Percentiles rank a stretch among this genome's conserved stretches.
Evolutionary conservation across 805 yeast genomes (phyloP).

Genomic region (Tetrapisispora arboricola): DNA sequence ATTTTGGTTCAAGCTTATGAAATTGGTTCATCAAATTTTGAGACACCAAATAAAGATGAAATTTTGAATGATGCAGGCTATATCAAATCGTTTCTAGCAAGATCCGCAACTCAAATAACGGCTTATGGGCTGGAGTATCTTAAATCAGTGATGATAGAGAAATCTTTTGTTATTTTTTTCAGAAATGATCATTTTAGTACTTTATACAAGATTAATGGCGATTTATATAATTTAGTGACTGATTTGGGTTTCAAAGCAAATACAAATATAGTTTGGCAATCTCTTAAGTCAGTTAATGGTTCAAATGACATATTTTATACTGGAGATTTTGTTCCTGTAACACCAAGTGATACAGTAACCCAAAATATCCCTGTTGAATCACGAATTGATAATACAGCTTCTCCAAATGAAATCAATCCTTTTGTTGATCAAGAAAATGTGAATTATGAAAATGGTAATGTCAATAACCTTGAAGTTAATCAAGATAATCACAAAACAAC

Average conservation of each 20-base stretch:
- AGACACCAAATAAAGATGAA: conserved; percentile 19
- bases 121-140: conserved; percentile 47
- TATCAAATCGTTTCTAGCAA: conserved; percentile 41
- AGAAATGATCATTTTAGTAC: conserved; percentile 87
- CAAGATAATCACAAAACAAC: not conserved
- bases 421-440: no score
- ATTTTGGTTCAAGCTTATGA: conserved; percentile 40
- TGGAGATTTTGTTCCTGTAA: conserved; percentile 49
- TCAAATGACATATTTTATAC: conserved; percentile 56
- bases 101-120: conserved; percentile 70
- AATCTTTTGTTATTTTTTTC: conserved; percentile 61
- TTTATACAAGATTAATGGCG: conserved; percentile 39
- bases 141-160: conserved; percentile 35
- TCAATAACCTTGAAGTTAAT: no score
- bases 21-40: conserved; percentile 16
- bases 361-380: no score
- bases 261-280: conserved; percentile 69
- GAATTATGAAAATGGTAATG: no score
- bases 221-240: conserved; percentile 58
- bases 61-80: conserved; percentile 28
- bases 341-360: conserved; percentile 4
- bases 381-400: no score
- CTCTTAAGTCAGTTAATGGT: conserved; percentile 57
- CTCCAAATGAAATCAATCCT: no score
- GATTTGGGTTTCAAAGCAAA: conserved; percentile 52